Evolutionary conservation across 2,329 filamentous ascomycete genomes (phyloP), one percentile per base, ranked within the genome.

Genomic region (Microcyclospora pomicola): DNA sequence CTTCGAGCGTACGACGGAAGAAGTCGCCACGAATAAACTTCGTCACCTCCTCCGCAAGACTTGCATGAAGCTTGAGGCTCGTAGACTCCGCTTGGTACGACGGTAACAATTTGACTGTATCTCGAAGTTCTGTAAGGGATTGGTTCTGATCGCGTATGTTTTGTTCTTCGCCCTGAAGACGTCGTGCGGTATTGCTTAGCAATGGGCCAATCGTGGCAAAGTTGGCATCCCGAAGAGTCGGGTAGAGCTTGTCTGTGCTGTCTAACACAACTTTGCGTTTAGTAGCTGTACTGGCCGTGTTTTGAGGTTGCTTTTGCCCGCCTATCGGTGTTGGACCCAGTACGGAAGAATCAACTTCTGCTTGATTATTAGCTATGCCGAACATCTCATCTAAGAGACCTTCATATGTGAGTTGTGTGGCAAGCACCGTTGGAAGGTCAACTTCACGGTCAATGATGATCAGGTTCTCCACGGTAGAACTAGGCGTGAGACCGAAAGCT

Each of bases 361-460:
- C 80, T 56, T 93, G 86, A 53, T 92, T 96, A 54, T 95, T 82
- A 47, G 83, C 76, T 43, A 98, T 93, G 27, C 82, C 80, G 55
- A 93, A 92, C 12, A 91, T 72, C 58, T 98, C 91, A 54, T 98
- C 92, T 38, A 98, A 80, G 16, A 98, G 68, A 3, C 91, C 91
- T 62, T 98, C 88, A 53, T 98, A 98, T 1, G 91, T 98, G 44
- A 98, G 67, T 58, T 98, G 91, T 0, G 88, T 96, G 38, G 98
- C 77, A 12, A 98, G 70, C 0, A 82, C 80, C 1, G 91, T 95
- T 12, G 88, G 84, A 52, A 91, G 86, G 59, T 98, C 91, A 39
- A 94, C 81, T 56, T 95, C 87, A 35, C 91, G 82, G 59, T 98
- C 91, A 39, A 98, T 86, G 43, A 98, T 82, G 51, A 98, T 87